phyloP scores from a whole-genome alignment of 1,284 basidiomycete species.

The Schizophyllum commune region DNA sequence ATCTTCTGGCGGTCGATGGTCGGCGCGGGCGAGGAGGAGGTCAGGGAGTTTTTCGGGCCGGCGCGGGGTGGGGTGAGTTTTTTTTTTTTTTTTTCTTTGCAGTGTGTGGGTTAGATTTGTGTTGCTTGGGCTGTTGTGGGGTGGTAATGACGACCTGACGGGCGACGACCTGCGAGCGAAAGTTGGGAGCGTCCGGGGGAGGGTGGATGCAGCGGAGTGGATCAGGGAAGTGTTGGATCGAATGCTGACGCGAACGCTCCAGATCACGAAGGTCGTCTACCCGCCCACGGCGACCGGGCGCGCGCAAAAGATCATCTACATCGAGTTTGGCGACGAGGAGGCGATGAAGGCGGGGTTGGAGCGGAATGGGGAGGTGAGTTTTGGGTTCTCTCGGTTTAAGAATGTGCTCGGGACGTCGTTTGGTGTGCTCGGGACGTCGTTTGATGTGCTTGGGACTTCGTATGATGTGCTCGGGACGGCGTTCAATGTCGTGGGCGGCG shows the following conservation, averaged over 20 bases:
- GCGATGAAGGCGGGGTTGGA: constrained; percentile 72
- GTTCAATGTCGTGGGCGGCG: no score
- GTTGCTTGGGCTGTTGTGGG: no score
- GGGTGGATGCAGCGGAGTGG: no score
- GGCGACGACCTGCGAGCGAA: no score
- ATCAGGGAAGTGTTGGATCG: constrained; percentile 1
- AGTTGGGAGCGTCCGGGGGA: no score
- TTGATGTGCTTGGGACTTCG: no score
- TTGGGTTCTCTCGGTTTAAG: constrained; percentile 1
- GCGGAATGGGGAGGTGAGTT: constrained; percentile 61
- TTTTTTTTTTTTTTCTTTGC: constrained; percentile 2
- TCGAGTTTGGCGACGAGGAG: constrained; percentile 83
- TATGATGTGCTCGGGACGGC: no score
- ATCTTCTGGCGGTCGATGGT: constrained; percentile 58
- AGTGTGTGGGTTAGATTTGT: no score
- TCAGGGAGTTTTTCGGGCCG: constrained; percentile 71
- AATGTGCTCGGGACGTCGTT: no score
- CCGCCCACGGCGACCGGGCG: constrained; percentile 44
- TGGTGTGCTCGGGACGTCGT: no score
- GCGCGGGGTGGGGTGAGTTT: constrained; percentile 51
- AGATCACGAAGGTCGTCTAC: constrained; percentile 72
- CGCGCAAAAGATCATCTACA: constrained; percentile 59
- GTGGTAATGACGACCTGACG: no score
- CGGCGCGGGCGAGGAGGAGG: constrained; percentile 56
- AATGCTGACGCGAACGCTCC: constrained; percentile 1